Percentiles rank a stretch among this genome's conserved stretches.
Conservation (phyloP, 2,329 filamentous ascomycete genomes). For the Xylaria arbuscula region DNA sequence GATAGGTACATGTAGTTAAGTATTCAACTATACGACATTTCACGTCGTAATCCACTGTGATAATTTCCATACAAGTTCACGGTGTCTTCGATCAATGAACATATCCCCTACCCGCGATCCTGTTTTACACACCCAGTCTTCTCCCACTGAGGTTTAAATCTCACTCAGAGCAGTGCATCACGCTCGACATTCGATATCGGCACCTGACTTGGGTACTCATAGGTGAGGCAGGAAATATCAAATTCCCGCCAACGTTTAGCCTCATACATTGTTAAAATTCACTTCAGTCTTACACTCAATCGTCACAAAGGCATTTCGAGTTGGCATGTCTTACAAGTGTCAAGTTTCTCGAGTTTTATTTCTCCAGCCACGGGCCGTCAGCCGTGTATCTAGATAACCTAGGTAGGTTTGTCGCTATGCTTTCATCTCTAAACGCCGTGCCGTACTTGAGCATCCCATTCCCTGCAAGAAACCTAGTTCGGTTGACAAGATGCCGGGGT, state of each 20-base stretch:
- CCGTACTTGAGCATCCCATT: background rate
- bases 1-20: no score
- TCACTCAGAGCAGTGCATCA: background rate
- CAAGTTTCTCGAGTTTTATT: background rate
- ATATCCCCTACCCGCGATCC: no score
- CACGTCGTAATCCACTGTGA: no score
- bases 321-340: background rate
- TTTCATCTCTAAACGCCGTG: constrained; percentile 3
- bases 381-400: background rate
- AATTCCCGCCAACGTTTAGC: background rate
- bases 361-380: background rate
- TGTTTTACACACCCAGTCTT: no score
- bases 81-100: background rate
- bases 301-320: background rate
- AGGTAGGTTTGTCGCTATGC: background rate
- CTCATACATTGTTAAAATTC: background rate
- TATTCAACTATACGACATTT: no score
- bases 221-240: background rate
- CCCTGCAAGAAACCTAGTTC: background rate
- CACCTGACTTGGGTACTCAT: no score
- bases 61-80: no score
- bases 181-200: background rate
- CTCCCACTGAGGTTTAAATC: no score
- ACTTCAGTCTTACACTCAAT: background rate
- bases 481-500: constrained; percentile 9